phyloP scores from a whole-genome alignment of 306 rosid genomes.

The Quillaja saponaria region DNA sequence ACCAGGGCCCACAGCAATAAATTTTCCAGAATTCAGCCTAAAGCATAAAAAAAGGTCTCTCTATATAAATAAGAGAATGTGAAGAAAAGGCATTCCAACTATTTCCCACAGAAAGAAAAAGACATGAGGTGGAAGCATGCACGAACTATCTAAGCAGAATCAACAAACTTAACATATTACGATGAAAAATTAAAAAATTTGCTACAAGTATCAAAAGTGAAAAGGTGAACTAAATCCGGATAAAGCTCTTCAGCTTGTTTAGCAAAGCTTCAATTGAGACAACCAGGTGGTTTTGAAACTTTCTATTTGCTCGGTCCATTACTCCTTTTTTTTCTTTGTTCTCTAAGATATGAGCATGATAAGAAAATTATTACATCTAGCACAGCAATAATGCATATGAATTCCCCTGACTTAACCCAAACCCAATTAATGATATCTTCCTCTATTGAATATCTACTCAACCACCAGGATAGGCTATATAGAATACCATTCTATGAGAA shows the following conservation, averaged over 20 bases:
- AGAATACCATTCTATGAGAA: too few relatives aligned
- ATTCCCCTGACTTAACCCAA: not conserved
- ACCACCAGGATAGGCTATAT: too few relatives aligned
- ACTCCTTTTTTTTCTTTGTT: not conserved
- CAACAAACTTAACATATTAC: not conserved
- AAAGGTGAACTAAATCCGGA: not conserved
- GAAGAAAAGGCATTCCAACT: not conserved
- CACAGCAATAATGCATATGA: not conserved
- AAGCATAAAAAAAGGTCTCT: constrained; percentile 1
- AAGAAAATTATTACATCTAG: not conserved
- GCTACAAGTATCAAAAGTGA: not conserved
- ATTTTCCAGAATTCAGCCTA: constrained; percentile 70
- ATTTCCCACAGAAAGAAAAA: not conserved
- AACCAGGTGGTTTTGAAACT: too few relatives aligned
- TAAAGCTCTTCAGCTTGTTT: not conserved
- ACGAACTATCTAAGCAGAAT: not conserved
- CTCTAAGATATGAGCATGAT: not conserved
- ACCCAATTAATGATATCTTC: not conserved
- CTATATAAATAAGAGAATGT: too few relatives aligned
- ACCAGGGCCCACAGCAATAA: constrained; percentile 71
- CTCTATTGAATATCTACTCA: too few relatives aligned
- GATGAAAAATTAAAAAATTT: not conserved
- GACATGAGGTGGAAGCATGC: not conserved
- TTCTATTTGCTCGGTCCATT: not conserved
- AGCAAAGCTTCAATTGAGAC: not conserved